These are phyloP conservation scores for Camellia lanceoleosa DNA, from an alignment of 148 eudicot species.

Conservation along the genomic window DNA sequence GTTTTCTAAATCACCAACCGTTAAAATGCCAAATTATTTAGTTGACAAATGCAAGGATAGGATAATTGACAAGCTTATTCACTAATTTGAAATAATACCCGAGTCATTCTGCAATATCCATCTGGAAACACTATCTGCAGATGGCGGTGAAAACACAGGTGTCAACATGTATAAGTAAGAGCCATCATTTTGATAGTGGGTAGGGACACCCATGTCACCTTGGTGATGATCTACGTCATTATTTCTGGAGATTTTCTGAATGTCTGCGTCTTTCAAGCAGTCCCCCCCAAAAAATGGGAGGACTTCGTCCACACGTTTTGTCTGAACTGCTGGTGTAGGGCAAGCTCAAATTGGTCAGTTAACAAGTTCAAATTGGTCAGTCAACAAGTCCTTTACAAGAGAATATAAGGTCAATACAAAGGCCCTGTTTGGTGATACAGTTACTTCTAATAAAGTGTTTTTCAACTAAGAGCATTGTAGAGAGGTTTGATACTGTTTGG, in stretches of 20 bases:
- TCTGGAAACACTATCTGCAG: conserved; percentile 49
- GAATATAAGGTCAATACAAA: neutral
- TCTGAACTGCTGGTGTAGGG: conserved; percentile 33
- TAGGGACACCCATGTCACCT: conserved; percentile 48
- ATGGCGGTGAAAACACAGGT: conserved; percentile 70
- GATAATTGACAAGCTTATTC: conserved; percentile 1
- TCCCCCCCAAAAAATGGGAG: conserved; percentile 46
- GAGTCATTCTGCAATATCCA: conserved; percentile 51
- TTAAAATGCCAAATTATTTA: neutral
- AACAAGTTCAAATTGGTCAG: neutral
- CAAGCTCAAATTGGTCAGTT: neutral
- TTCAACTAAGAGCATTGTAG: neutral
- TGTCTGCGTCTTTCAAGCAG: conserved; percentile 22
- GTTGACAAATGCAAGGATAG: neutral
- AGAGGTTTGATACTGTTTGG: neutral
- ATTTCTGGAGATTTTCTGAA: conserved; percentile 19
- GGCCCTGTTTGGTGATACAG: neutral
- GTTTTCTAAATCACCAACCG: conserved; percentile 1
- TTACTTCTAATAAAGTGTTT: neutral
- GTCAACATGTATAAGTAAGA: conserved; percentile 69
- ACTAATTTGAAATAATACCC: conserved; percentile 28
- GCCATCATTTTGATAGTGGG: conserved; percentile 61
- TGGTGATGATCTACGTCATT: conserved; percentile 21
- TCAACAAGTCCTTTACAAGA: neutral
- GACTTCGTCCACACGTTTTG: conserved; percentile 29